A percentile compares a stretch with the other conserved stretches of the same genome.
phyloP scores from a whole-genome alignment of 345 rosid genomes.

The Camelina hispida region DNA sequence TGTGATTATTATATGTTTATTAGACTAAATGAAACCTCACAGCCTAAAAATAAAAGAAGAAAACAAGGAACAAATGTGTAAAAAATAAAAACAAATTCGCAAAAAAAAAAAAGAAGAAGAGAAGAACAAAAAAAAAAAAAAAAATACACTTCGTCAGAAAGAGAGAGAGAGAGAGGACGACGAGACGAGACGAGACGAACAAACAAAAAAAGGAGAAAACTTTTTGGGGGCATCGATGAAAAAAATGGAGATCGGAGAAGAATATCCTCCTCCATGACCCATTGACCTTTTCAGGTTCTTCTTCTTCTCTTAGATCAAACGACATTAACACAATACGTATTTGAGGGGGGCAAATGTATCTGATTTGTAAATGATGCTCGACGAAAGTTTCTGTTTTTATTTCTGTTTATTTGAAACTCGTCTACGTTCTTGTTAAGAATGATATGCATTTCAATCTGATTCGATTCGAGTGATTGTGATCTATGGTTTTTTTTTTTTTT shows the following conservation, averaged over 20 bases:
- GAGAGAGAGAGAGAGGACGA: constrained; percentile 26
- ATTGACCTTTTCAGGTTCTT: constrained; percentile 46
- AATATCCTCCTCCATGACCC: constrained; percentile 54
- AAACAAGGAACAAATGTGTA: neutral
- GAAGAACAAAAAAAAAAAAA: neutral
- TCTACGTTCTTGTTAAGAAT: neutral
- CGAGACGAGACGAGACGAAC: neutral
- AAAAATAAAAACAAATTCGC: neutral
- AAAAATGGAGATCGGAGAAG: constrained; percentile 58
- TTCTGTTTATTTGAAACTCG: neutral
- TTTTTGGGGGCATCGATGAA: constrained; percentile 40
- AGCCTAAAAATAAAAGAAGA: constrained; percentile 27
- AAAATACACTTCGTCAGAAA: constrained; percentile 9
- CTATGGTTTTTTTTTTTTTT: constrained; percentile 16
- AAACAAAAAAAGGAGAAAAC: constrained; percentile 42
- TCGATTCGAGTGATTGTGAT: constrained; percentile 32
- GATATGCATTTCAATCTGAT: constrained; percentile 11
- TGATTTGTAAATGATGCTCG: constrained; percentile 3
- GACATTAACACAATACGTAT: neutral
- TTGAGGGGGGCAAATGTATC: constrained; percentile 4
- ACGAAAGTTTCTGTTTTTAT: constrained; percentile 22
- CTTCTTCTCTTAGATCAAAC: neutral
- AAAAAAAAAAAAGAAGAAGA: neutral
- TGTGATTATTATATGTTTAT: too few species aligned
- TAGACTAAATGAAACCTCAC: constrained; percentile 6